Percentiles rank a stretch among this genome's conserved stretches.
Evolutionary conservation across 768 basidiomycete species (phyloP).

Genomic region (Rhodotorula diobovata): DNA sequence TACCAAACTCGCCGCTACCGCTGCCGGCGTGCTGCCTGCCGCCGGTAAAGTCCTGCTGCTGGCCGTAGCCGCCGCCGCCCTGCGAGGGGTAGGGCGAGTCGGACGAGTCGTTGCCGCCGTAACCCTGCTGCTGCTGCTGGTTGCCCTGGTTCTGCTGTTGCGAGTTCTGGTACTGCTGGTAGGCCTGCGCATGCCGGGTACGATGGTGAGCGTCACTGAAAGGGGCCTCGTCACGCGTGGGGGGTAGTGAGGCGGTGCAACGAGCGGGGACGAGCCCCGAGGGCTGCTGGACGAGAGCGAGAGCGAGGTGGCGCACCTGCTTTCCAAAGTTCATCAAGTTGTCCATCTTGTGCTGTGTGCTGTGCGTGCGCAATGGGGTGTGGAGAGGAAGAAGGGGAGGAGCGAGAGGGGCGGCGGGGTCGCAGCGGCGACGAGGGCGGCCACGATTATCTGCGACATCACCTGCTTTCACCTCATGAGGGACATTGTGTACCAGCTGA

Average conservation of each 20-base stretch:
- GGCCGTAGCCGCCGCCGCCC: not conserved
- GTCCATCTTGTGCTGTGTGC: not conserved
- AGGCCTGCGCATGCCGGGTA: not conserved
- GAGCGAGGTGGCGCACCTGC: not conserved
- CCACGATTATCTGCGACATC: too few relatives aligned
- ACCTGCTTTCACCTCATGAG: too few relatives aligned
- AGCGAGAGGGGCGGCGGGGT: not conserved
- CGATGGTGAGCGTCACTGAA: not conserved
- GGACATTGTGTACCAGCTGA: too few relatives aligned
- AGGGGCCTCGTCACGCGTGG: not conserved
- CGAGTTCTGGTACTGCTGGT: constrained; percentile 11
- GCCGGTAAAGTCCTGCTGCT: not conserved
- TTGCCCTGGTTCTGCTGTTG: not conserved
- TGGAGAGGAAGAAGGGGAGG: not conserved
- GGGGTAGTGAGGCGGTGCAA: not conserved
- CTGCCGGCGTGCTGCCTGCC: constrained; percentile 7
- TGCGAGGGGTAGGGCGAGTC: constrained; percentile 3
- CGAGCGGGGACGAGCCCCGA: too few relatives aligned
- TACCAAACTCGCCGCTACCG: constrained; percentile 21
- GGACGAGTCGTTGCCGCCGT: not conserved
- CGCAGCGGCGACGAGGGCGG: too few relatives aligned
- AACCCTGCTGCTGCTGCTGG: constrained; percentile 5
- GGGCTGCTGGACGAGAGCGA: not conserved
- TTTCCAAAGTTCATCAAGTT: constrained; percentile 22
- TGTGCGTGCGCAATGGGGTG: too few relatives aligned